phyloP scores from a whole-genome alignment of 805 yeast genomes.

The Kodamaea kaohsiungensis region DNA sequence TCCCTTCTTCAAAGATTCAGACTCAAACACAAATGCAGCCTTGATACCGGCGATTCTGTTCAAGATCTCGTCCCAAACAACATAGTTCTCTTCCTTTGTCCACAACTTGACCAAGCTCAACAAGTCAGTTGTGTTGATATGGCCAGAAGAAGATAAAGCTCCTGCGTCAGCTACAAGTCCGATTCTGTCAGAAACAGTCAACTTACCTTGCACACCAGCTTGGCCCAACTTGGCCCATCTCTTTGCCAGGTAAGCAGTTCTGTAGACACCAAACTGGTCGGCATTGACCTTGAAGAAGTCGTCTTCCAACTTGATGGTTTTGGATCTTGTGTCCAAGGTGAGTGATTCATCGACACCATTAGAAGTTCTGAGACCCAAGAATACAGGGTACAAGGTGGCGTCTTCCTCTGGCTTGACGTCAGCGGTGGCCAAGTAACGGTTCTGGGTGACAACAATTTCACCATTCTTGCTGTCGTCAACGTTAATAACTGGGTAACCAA shows the following conservation, averaged over 20 bases:
- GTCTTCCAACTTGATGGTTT: conserved; percentile 43
- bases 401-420: conserved; percentile 79
- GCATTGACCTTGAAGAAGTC: conserved; percentile 71
- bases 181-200: conserved; percentile 75
- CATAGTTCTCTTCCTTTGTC: conserved; percentile 60
- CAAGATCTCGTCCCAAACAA: conserved; percentile 67
- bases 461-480: conserved; percentile 57
- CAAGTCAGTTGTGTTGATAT: conserved; percentile 60
- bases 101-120: conserved; percentile 60
- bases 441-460: conserved; percentile 60
- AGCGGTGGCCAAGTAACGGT: conserved; percentile 74
- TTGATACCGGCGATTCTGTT: conserved; percentile 49
- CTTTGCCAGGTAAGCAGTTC: conserved; percentile 68
- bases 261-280: conserved; percentile 72
- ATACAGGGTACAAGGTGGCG: conserved; percentile 66
- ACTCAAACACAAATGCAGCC: conserved; percentile 58
- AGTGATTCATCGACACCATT: conserved; percentile 61
- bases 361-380: conserved; percentile 60
- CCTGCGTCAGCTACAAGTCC: conserved; percentile 82
- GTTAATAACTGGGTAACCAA: conserved; percentile 74
- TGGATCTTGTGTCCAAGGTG: conserved; percentile 48
- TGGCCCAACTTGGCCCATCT: conserved; percentile 70
- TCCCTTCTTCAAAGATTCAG: conserved; percentile 45
- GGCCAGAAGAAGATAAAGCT: conserved; percentile 70
- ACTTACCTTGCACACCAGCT: conserved; percentile 55